Evolutionary conservation across 2,329 filamentous ascomycete genomes (phyloP).

Genomic region (Incumbomyces lentus): DNA sequence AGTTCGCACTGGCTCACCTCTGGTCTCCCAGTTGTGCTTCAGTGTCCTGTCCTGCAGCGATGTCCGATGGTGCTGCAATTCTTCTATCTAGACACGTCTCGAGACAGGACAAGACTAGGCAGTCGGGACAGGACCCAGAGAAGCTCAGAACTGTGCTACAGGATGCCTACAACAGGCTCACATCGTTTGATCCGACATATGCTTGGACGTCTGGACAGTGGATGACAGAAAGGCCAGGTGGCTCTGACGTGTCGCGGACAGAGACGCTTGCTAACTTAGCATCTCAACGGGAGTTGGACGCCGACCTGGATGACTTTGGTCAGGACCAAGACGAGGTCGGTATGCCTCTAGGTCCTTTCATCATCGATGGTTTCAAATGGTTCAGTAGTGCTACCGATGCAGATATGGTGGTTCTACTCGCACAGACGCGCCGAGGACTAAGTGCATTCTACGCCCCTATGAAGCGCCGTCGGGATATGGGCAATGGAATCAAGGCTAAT

Average conservation of each 20-base stretch:
- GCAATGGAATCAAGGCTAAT: conserved; percentile 19
- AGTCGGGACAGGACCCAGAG: conserved; percentile 10
- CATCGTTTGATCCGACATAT: conserved; percentile 22
- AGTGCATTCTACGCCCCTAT: conserved; percentile 57
- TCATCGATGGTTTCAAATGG: conserved; percentile 60
- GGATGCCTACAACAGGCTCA: conserved; percentile 21
- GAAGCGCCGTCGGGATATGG: conserved; percentile 29
- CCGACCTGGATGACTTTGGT: conserved; percentile 12
- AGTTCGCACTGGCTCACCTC: conserved; percentile 47
- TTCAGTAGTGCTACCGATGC: conserved; percentile 58
- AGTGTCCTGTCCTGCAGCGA: conserved; percentile 55
- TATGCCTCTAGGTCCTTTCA: conserved; percentile 40
- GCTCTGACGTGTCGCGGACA: conserved; percentile 27
- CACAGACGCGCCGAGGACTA: conserved; percentile 44
- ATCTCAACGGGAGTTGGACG: conserved; percentile 1
- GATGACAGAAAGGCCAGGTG: conserved; percentile 30
- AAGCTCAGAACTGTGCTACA: conserved; percentile 16
- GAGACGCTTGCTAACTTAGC: conserved; percentile 27
- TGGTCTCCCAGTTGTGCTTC: conserved; percentile 51
- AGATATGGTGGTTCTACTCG: conserved; percentile 54
- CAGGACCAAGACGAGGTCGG: conserved; percentile 24
- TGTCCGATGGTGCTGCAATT: conserved; percentile 39
- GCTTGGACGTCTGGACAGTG: conserved; percentile 30
- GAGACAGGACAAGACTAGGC: conserved; percentile 6
- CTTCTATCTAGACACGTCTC: conserved; percentile 18